phyloP scores from a whole-genome alignment of 225 moss, liverwort and hornwort genomes.

The Bryoerythrophyllum caledonicum region DNA sequence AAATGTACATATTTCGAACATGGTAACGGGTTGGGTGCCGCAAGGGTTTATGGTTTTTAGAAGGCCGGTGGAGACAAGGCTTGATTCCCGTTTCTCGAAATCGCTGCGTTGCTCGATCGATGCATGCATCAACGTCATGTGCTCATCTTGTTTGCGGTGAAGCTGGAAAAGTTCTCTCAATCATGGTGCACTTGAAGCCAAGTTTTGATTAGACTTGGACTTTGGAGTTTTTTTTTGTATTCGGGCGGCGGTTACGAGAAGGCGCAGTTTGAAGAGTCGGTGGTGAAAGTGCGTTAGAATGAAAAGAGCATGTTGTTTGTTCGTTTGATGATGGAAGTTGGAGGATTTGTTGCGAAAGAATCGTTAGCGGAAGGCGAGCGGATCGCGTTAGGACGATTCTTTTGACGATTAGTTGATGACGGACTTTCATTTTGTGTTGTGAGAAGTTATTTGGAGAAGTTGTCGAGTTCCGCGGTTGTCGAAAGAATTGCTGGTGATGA shows the following conservation, averaged over 20 bases:
- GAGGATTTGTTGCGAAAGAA: not conserved
- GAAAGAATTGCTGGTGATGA: not conserved
- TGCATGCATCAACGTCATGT: conserved; percentile 19
- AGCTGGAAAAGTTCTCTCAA: not conserved
- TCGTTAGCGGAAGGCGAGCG: not conserved
- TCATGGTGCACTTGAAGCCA: not conserved
- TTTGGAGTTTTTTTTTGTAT: too few relatives aligned
- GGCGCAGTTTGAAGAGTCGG: too few relatives aligned
- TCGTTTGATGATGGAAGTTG: too few relatives aligned
- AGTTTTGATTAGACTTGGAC: too few relatives aligned
- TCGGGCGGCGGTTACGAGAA: too few relatives aligned
- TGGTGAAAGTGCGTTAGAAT: too few relatives aligned
- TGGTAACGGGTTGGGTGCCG: too few relatives aligned
- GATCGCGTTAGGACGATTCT: not conserved
- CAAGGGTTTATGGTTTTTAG: not conserved
- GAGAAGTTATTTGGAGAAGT: not conserved
- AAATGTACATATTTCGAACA: too few relatives aligned
- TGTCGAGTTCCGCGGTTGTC: not conserved
- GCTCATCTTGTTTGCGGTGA: not conserved
- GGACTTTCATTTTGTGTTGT: too few relatives aligned
- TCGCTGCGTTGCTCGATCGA: too few relatives aligned
- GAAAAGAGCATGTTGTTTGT: too few relatives aligned
- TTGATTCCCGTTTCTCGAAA: not conserved
- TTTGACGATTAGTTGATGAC: not conserved
- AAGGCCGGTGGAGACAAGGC: not conserved